Evolutionary conservation across 805 yeast species (phyloP), one percentile per base, ranked within the genome.

Genomic region (Wickerhamomyces chambardii): DNA sequence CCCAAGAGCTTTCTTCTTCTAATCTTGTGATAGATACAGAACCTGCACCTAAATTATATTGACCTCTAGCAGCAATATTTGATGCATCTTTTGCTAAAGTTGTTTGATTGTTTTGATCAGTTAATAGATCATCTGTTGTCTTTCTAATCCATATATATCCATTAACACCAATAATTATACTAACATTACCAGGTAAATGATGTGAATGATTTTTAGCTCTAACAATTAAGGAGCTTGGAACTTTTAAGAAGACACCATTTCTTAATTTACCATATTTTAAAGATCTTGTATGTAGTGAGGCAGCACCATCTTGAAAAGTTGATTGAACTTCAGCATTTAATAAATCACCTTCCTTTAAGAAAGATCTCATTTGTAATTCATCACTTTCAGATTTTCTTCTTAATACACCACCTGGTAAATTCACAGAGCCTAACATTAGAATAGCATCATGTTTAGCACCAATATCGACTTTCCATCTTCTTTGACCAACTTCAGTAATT

Each of bases 251-350:
- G 24, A 78, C 68, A 28, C 99, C 99, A 55, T 92, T 87, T 56
- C 97, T 75, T 42, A 92, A 66, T 56, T 92, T 92, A 14, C 99
- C 99, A 55, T 92, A 92, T 53, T 89, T 85, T 43, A 94, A 66
- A 1, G 97, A 90, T 56, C 99, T 75, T 2, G 98, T 92, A 57
- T 92, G 99, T 40, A 92, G 63, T 1, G 95, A 80, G 0, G 96
- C 97, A 43, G 86, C 74, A 16, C 98, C 98, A 56, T 87, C 95
- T 45, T 75, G 77, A 56, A 74, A 90, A 29, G 89, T 65, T 14
- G 84, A 78, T 61, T 94, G 98, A 15, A 92, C 95, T 58, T 92
- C 99, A 30, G 97, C 95, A 54, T 92, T 92, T 40, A 92, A 66
- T 41, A 94, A 66, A 57, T 92, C 98, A 14, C 98, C 98, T 52